phyloP scores from a whole-genome alignment of 2,329 filamentous ascomycete genomes.

The Trichoderma afroharzianum region DNA sequence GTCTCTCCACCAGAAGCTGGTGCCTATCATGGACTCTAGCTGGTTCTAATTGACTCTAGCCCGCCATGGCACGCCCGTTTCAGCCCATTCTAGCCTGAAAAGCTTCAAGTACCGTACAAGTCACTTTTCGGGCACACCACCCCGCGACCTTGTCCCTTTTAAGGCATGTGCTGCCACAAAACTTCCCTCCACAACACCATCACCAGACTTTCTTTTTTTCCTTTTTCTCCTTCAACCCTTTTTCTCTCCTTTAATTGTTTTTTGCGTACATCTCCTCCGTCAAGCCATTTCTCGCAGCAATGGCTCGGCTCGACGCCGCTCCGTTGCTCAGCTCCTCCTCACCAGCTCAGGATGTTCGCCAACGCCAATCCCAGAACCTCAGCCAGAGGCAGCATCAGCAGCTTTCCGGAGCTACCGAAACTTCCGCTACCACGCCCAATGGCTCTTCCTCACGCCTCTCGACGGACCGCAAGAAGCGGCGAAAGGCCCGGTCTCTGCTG shows the following conservation, averaged over 20 bases:
- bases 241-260: not conserved
- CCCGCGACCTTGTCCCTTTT: not conserved
- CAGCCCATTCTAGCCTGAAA: not conserved
- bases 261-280: not conserved
- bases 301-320: slow-evolving; percentile 12
- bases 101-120: not conserved
- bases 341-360: not conserved
- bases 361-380: not conserved
- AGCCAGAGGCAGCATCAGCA: not conserved
- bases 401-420: not conserved
- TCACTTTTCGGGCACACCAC: not conserved
- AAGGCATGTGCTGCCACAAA: not conserved
- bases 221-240: no score
- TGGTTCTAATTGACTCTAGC: not conserved
- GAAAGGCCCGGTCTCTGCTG: slow-evolving; percentile 13
- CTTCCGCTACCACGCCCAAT: not conserved
- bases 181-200: not conserved
- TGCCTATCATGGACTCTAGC: not conserved
- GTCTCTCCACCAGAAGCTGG: not conserved
- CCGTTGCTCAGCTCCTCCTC: slow-evolving; percentile 2
- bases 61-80: not conserved
- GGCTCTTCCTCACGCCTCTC: not conserved
- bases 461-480: slow-evolving; percentile 6
- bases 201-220: not conserved
- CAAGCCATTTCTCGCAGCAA: not conserved